Evolutionary conservation across 768 basidiomycete genomes (phyloP).

Genomic region (Cystofilobasidium ferigula): DNA sequence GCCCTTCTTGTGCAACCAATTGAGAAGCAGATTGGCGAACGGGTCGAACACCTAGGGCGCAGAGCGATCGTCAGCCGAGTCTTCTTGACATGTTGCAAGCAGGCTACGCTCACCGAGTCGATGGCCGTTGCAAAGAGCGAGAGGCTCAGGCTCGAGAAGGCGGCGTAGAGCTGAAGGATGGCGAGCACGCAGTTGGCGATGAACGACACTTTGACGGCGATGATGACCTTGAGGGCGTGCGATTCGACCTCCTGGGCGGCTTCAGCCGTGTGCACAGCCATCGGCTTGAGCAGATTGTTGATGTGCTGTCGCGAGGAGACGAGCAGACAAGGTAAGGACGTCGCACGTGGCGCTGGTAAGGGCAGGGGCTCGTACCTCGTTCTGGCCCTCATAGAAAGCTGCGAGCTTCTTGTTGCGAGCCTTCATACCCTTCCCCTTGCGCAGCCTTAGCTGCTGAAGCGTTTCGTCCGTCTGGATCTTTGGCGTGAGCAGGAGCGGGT

Average conservation of each 20-base stretch:
- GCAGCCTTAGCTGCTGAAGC: neutral
- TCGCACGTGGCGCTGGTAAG: too few species aligned
- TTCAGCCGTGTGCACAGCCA: slow-evolving; percentile 74
- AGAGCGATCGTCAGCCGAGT: neutral
- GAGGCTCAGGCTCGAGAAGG: slow-evolving; percentile 68
- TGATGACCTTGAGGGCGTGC: slow-evolving; percentile 66
- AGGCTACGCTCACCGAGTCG: neutral
- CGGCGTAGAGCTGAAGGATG: slow-evolving; percentile 79
- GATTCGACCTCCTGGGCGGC: slow-evolving; percentile 59
- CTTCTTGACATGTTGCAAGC: too few species aligned
- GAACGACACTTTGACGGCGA: slow-evolving; percentile 78
- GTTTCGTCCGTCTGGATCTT: slow-evolving; percentile 4
- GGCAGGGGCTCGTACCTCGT: slow-evolving; percentile 29
- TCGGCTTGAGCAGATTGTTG: slow-evolving; percentile 70
- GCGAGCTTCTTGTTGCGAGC: slow-evolving; percentile 31
- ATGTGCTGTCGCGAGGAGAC: slow-evolving; percentile 52
- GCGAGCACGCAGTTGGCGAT: slow-evolving; percentile 57
- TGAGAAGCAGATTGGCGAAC: slow-evolving; percentile 37
- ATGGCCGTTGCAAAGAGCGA: slow-evolving; percentile 52
- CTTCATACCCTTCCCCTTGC: slow-evolving; percentile 9
- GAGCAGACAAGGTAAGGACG: neutral
- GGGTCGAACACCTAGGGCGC: slow-evolving; percentile 37
- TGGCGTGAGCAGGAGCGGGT: slow-evolving; percentile 4
- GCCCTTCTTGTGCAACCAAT: slow-evolving; percentile 68
- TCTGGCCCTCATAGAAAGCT: slow-evolving; percentile 36